Base-by-base conservation (phyloP, 2,329 filamentous ascomycete species). In the Uncinocarpus reesii region DNA sequence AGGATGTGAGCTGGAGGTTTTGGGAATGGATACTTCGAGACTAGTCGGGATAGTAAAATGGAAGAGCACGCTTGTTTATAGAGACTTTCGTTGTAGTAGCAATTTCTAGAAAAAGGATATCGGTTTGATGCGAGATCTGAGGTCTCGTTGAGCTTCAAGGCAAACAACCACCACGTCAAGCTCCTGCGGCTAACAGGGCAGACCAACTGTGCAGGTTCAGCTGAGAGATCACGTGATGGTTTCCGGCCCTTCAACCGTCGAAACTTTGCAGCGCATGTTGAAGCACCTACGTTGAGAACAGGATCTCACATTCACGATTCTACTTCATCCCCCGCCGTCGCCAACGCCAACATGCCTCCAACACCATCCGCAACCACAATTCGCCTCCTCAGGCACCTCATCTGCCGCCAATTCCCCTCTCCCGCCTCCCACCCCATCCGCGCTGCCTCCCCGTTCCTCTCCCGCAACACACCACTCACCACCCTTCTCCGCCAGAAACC, bases 361-460 rank as follows among this genome's bases (percentile, higher is more conserved):
- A 65, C 66, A 58, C 60, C 66, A 7, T 63, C 64, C 23, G 50
- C 62, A 47, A 56, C 61, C 43, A 59, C 62, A 5, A 61, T 62
- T 7, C 56, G 66, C 37, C 58, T 63, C 37, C 62, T 66, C 40
- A 57, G 61, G 53, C 60, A 59, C 50, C 55, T 67, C 47, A 24
- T 50, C 29, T 36, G 24, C 29, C 53, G 41, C 32, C 48, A 51
- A 48, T 53, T 61, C 55, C 54, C 59, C 53, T 55, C 61, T 57
- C 58, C 60, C 56, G 61, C 58, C 28, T 52, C 59, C 24, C 53
- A 58, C 47, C 51, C 55, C 50, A 50, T 58, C 50, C 36, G 52
- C 42, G 50, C 58, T 18, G 52, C 37, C 10, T 38, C 52, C 42
- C 26, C 38, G 13, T 35, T 32, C 20, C 57, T 49, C 54, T 51